Conservation (phyloP, 1,284 basidiomycete species). For the Vanrija pseudolonga region DNA sequence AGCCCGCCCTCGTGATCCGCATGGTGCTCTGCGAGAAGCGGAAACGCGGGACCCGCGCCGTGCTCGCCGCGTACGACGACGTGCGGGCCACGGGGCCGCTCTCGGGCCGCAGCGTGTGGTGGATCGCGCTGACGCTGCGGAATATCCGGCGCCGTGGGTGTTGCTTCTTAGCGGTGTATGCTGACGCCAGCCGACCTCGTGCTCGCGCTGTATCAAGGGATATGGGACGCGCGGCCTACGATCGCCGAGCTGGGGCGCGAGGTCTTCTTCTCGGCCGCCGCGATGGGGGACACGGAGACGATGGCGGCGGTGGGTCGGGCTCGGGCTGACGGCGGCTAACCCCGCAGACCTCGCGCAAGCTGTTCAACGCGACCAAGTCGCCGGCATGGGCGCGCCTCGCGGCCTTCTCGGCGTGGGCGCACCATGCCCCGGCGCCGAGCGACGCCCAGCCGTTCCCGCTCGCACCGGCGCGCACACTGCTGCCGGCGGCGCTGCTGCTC, state of each 20-base stretch:
- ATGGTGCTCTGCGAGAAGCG: constrained; percentile 29
- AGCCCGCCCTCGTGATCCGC: constrained; percentile 37
- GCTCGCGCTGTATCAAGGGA: constrained; percentile 24
- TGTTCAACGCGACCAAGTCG: constrained; percentile 35
- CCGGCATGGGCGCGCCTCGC: constrained; percentile 36
- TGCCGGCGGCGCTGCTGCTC: constrained; percentile 26
- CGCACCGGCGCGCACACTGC: constrained; percentile 17
- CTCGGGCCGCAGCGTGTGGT: constrained; percentile 27
- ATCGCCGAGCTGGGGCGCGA: constrained; percentile 31
- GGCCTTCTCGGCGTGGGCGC: constrained; percentile 24
- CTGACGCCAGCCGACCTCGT: constrained; percentile 31
- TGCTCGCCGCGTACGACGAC: constrained; percentile 22
- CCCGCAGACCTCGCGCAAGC: constrained; percentile 24
- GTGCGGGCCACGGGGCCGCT: constrained; percentile 27
- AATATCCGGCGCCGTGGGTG: constrained; percentile 34
- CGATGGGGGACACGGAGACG: constrained; percentile 23
- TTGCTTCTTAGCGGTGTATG: background rate
- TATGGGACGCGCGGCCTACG: constrained; percentile 26
- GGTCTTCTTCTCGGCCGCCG: constrained; percentile 33
- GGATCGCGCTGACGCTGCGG: constrained; percentile 22
- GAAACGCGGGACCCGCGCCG: constrained; percentile 7
- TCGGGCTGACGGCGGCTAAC: background rate
- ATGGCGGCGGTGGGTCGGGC: constrained; percentile 22
- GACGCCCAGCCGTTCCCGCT: constrained; percentile 15
- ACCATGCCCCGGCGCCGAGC: background rate